Evolutionary conservation across 345 rosid genomes (phyloP).

Genomic region (Salix udensis): DNA sequence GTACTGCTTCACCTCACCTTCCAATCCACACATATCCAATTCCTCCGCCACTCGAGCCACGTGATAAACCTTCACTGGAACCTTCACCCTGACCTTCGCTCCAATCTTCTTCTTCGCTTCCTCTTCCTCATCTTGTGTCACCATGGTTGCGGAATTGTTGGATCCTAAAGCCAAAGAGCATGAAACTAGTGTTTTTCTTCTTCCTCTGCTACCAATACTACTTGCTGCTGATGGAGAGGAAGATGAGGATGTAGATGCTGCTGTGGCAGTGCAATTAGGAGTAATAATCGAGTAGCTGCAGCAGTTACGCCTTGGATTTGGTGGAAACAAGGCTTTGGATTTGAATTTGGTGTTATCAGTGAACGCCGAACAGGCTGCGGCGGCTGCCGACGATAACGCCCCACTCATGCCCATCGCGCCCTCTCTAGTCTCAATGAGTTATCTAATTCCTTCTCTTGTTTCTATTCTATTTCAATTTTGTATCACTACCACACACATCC

Average conservation of each 20-base stretch:
- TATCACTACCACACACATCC: background rate
- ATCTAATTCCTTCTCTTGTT: background rate
- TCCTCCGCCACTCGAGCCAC: constrained; percentile 72
- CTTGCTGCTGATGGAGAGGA: background rate
- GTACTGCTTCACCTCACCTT: constrained; percentile 71
- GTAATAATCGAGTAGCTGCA: background rate
- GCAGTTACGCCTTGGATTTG: background rate
- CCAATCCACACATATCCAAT: constrained; percentile 71
- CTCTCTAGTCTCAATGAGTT: background rate
- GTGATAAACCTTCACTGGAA: constrained; percentile 79
- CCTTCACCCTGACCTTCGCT: constrained; percentile 67
- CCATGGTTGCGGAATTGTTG: background rate
- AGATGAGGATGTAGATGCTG: background rate
- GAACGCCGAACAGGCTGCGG: background rate
- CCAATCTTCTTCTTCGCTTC: constrained; percentile 46
- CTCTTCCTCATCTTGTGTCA: constrained; percentile 11
- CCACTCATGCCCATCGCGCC: constrained; percentile 4
- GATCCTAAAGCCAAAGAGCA: constrained; percentile 6
- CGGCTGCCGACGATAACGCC: constrained; percentile 8
- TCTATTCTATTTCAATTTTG: background rate
- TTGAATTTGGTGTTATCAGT: background rate
- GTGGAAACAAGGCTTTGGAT: background rate
- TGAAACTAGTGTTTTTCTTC: background rate
- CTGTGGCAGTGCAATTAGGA: background rate
- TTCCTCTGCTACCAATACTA: background rate